Base-by-base conservation (phyloP, 116 monocot genomes). In the Papilionanthe hybrid region DNA sequence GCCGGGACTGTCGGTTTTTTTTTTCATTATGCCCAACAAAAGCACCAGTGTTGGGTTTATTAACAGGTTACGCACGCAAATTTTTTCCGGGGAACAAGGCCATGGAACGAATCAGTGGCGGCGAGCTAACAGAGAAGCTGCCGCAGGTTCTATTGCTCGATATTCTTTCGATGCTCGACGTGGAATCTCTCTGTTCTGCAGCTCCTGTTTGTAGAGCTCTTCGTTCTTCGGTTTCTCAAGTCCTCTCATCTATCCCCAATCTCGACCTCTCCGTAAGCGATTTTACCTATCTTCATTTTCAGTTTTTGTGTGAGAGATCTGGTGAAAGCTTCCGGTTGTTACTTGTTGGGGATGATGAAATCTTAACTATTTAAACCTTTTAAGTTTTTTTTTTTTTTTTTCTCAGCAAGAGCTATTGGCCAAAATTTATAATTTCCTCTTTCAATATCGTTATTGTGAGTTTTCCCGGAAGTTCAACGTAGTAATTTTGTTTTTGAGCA, bases 201-300 rank as follows among this genome's bases (percentile, higher is more conserved):
- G 85, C 90, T 20, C 83, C 87, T 8, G 85, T 84, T 69, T 87
- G 80, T 77, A 83, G 81, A 82, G 42, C 83, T 25, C 85, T 90
- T 53, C 82, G 79, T 42, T 41, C 47, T 48, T 76, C 83, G 10
- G 90, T 79, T 65, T 84, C 85, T 15, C 76, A 72, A 42, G 75
- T 81, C 12, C 72, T 90, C 53, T 78, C 85, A 13, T 72, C 63
- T 25, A 30, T 83, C 66, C 72, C 87, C 63, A 50, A 76, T 32
- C 72, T 90, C 53, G 87, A 90, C 80, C 87, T 90, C 78, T 90
- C 87, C 5, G 86, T 89, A 17, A 82, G 81, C 27, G 17, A 0
- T 10, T 22, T 76, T 29, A 2, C 2, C n/a, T 55, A 5, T 67
- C 12, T 75, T 18, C 15, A 53, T 53, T 15, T 53, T 17, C 53